Conservation (phyloP, 306 rosid genomes). For the Boehmeria nivea region DNA sequence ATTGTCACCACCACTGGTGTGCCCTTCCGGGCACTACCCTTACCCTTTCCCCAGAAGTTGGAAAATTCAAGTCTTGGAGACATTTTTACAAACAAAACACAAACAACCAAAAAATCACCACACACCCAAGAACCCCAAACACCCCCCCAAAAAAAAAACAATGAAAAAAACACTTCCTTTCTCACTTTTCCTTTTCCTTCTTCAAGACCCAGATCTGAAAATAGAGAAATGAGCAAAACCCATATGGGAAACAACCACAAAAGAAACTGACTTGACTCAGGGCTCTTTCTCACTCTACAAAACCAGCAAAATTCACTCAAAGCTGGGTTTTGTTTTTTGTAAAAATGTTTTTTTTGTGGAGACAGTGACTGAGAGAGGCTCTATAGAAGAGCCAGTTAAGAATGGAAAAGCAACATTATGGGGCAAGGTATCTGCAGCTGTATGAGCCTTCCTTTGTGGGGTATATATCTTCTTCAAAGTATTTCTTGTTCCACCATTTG, state of each 20-base stretch:
- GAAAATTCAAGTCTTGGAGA: conserved; percentile 71
- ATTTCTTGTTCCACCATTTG: neutral
- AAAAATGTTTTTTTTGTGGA: neutral
- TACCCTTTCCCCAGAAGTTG: conserved; percentile 54
- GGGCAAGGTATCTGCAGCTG: conserved; percentile 88
- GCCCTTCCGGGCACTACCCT: conserved; percentile 44
- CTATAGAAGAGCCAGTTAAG: conserved; percentile 31
- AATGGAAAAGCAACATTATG: conserved; percentile 64
- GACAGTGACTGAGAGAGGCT: neutral
- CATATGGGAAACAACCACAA: conserved; percentile 20
- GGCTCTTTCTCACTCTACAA: conserved; percentile 18
- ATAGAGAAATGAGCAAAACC: conserved; percentile 28
- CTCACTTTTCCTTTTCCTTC: neutral
- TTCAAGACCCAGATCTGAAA: conserved; percentile 53
- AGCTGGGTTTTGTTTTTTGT: conserved; percentile 24
- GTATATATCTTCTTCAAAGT: conserved; percentile 17
- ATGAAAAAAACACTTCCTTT: neutral
- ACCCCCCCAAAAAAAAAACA: conserved; percentile 21
- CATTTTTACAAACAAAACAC: conserved; percentile 37
- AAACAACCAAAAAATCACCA: neutral
- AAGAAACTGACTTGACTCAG: conserved; percentile 12
- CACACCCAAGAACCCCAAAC: no score
- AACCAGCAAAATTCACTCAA: conserved; percentile 30
- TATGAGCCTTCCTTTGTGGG: conserved; percentile 49
- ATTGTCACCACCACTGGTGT: conserved; percentile 84